A percentile compares a stretch with the other conserved stretches of the same genome.
These are phyloP conservation scores for Macroventuria anomochaeta DNA, from an alignment of 2,329 filamentous ascomycete genomes.

Conservation along the genomic window DNA sequence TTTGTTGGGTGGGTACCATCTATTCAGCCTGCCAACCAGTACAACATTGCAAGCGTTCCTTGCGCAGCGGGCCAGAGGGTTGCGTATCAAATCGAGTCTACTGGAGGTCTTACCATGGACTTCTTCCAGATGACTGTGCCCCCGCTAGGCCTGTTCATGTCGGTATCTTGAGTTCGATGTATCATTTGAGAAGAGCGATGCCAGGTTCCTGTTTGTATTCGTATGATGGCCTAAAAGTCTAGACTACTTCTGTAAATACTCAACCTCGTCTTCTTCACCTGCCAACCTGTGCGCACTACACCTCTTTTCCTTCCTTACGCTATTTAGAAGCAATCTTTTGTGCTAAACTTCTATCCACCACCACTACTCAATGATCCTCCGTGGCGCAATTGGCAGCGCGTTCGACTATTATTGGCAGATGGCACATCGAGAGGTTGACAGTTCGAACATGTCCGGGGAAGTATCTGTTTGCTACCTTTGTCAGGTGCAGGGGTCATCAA, in stretches of 20 bases:
- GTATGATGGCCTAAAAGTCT: conserved; percentile 9
- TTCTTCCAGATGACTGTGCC: conserved; percentile 39
- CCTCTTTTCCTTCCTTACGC: too few relatives aligned
- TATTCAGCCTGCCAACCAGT: conserved; percentile 26
- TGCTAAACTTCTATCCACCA: not conserved
- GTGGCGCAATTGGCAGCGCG: not conserved
- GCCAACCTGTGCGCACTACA: not conserved
- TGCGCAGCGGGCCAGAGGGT: conserved; percentile 35
- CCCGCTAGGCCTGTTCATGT: conserved; percentile 35
- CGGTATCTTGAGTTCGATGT: conserved; percentile 7
- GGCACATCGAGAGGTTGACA: not conserved
- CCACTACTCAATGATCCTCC: not conserved
- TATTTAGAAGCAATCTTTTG: too few relatives aligned
- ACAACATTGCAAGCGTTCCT: conserved; percentile 29
- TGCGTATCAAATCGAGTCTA: conserved; percentile 33
- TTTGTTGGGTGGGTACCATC: conserved; percentile 23
- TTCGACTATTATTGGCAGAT: not conserved
- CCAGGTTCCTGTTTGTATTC: conserved; percentile 7
- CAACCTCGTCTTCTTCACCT: not conserved
- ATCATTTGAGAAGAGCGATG: not conserved
- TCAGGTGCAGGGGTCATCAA: not conserved
- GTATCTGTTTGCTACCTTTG: not conserved
- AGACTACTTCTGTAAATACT: conserved; percentile 17
- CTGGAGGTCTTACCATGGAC: conserved; percentile 30
- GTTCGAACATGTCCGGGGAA: not conserved